phyloP scores from a whole-genome alignment of 805 yeast species.

The Yamadazyma laniorum region DNA sequence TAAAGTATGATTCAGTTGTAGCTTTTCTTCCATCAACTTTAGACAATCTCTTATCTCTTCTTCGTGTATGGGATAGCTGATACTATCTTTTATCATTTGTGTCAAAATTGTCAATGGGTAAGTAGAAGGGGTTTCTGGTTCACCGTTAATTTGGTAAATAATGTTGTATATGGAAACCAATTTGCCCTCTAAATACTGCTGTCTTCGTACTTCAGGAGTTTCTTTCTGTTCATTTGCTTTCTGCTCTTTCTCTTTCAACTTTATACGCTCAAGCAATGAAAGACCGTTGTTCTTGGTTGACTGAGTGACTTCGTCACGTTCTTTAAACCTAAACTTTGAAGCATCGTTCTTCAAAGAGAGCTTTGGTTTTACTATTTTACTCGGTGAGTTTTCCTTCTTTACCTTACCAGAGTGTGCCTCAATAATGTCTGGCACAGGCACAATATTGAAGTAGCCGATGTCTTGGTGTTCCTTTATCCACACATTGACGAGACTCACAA shows the following conservation, averaged over 20 bases:
- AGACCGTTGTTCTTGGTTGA: conserved; percentile 23
- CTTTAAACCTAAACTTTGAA: conserved; percentile 36
- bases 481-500: conserved; percentile 16
- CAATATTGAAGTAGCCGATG: conserved; percentile 9
- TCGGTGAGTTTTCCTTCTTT: conserved; percentile 12
- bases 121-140: conserved; percentile 6
- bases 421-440: conserved; percentile 7
- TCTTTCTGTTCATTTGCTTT: conserved; percentile 14
- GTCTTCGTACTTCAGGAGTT: conserved; percentile 22
- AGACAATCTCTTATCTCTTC: conserved; percentile 31
- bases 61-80: conserved; percentile 26
- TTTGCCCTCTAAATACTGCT: conserved; percentile 26
- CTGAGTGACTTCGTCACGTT: conserved; percentile 19
- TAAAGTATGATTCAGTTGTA: conserved; percentile 13
- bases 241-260: conserved; percentile 30
- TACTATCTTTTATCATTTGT: conserved; percentile 32
- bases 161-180: conserved; percentile 32
- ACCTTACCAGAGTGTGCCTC: conserved; percentile 5
- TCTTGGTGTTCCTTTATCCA: conserved; percentile 24
- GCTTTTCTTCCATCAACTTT: conserved; percentile 16
- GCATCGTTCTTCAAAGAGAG: conserved; percentile 31
- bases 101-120: conserved; percentile 26
- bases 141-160: conserved; percentile 25
- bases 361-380: conserved; percentile 19
- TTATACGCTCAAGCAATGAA: conserved; percentile 36